Evolutionary conservation across 2,329 filamentous ascomycete genomes (phyloP).

Genomic region (Leptographium galeiforme): DNA sequence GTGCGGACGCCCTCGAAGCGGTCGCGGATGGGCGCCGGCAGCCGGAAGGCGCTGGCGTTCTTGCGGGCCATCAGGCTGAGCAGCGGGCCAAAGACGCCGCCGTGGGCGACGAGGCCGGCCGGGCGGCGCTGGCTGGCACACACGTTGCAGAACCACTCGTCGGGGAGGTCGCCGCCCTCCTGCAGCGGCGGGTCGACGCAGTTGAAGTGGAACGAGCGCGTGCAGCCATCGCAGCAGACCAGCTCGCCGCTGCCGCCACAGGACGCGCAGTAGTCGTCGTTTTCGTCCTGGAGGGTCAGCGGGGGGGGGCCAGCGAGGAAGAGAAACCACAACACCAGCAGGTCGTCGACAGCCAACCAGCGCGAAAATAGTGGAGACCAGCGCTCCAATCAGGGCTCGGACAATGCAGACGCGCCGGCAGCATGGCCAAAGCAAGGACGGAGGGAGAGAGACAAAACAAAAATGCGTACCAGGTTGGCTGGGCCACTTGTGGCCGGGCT

Average conservation of each 20-base stretch:
- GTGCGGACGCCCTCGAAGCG: conserved; percentile 71
- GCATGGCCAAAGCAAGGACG: too few relatives aligned
- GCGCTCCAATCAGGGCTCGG: not conserved
- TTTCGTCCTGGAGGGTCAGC: conserved; percentile 42
- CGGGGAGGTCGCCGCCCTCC: conserved; percentile 46
- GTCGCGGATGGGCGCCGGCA: conserved; percentile 58
- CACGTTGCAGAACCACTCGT: conserved; percentile 76
- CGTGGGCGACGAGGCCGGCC: conserved; percentile 30
- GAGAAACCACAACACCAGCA: not conserved
- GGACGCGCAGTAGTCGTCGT: conserved; percentile 80
- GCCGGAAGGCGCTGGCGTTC: conserved; percentile 58
- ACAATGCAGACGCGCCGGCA: not conserved
- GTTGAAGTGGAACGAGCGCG: conserved; percentile 76
- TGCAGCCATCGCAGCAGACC: conserved; percentile 87
- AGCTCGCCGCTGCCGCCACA: conserved; percentile 76
- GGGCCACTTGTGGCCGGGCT: conserved; percentile 46
- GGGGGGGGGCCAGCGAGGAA: not conserved
- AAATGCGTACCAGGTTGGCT: conserved; percentile 32
- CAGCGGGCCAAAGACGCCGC: conserved; percentile 47
- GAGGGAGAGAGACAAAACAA: too few relatives aligned
- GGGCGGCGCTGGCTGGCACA: conserved; percentile 42
- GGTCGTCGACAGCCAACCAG: not conserved
- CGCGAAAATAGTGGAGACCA: not conserved
- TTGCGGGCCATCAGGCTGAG: conserved; percentile 51
- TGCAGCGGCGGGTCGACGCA: conserved; percentile 74